A percentile compares a stretch with the other conserved stretches of the same genome.
Conservation (phyloP, 2,329 filamentous ascomycete species). For the Colletotrichum ledebouriae region DNA sequence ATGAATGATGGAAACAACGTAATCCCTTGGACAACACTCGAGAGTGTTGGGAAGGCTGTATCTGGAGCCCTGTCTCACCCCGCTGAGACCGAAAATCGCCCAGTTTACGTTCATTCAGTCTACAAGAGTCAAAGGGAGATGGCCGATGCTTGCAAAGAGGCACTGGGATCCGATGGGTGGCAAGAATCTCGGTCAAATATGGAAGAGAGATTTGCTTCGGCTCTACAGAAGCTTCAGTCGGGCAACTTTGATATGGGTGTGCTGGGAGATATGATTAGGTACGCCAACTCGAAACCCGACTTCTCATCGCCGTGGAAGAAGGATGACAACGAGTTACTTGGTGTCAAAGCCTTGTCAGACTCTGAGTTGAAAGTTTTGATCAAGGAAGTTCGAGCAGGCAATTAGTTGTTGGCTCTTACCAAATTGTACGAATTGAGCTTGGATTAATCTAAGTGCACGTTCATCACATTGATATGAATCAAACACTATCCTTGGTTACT, state of each 20-base stretch:
- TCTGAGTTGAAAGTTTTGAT: constrained; percentile 43
- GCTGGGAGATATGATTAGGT: constrained; percentile 42
- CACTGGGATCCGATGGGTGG: constrained; percentile 42
- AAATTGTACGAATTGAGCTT: too few relatives aligned
- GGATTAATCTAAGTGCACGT: too few relatives aligned
- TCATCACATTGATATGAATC: too few relatives aligned
- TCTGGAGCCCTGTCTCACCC: constrained; percentile 46
- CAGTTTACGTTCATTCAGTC: constrained; percentile 45
- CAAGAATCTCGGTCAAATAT: constrained; percentile 38
- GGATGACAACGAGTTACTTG: constrained; percentile 44
- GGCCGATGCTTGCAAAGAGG: constrained; percentile 41
- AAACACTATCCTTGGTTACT: too few relatives aligned
- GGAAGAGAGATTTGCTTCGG: constrained; percentile 36
- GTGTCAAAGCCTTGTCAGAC: constrained; percentile 41
- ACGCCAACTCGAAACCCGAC: constrained; percentile 41
- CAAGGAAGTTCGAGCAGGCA: constrained; percentile 19
- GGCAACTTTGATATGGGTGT: constrained; percentile 41
- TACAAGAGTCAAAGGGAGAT: constrained; percentile 45
- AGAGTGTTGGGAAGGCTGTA: constrained; percentile 46
- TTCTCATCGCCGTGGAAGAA: constrained; percentile 29
- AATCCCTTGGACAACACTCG: constrained; percentile 45
- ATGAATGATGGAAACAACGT: constrained; percentile 46
- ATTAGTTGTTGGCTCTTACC: neutral
- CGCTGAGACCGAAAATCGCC: constrained; percentile 47
- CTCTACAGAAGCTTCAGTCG: constrained; percentile 40